Evolutionary conservation across 352 stramenopile genomes (phyloP), one percentile per base, ranked within the genome.

Genomic region (Phytophthora fragariaefolia): DNA sequence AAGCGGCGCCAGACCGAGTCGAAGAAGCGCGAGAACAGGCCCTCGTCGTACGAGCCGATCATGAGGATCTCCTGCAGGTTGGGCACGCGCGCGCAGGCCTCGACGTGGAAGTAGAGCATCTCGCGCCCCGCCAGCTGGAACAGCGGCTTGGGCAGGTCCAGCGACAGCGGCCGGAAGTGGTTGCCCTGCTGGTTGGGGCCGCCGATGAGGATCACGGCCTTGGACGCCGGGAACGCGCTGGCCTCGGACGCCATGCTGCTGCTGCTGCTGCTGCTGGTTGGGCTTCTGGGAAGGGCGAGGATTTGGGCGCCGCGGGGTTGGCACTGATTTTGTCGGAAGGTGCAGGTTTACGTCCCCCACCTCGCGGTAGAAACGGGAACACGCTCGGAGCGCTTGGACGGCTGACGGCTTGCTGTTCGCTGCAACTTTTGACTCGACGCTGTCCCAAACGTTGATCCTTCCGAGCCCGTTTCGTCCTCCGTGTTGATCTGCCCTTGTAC

Each of bases 81-180:
- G 32, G 86, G 86, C 48, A 96, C 83, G 40, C 86, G 85, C 23
- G 87, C 69, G 47, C 87, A 96, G 3, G 89, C 89, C 56, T 96
- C 88, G 9, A 96, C 87, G 58, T 96, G 89, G 73, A 96, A 95
- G 67, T 91, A 96, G 45, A 96, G 83, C 86, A 96, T 96, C 57
- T 95, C 87, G 26, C 82, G 78, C 1, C 89, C 89, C 2, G 89
- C 89, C 53, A 96, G 85, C 43, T 90, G 87, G 71, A 96, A 96
- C 6, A 96, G 75, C 30, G 89, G 89, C 71, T 95, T 96, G 30
- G 89, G 89, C 42, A 95, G 71, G 49, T 96, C 87, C 45, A 96
- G 72, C 36, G 86, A 95, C 27, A 96, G 80, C 55, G 89, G 89
- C 0, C 89, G 89, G 67, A 96, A 96, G 73, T 93, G 87, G 64